These are phyloP conservation scores for Baudoinia panamericana DNA, from an alignment of 495 filamentous ascomycete genomes.

Conservation along the genomic window DNA sequence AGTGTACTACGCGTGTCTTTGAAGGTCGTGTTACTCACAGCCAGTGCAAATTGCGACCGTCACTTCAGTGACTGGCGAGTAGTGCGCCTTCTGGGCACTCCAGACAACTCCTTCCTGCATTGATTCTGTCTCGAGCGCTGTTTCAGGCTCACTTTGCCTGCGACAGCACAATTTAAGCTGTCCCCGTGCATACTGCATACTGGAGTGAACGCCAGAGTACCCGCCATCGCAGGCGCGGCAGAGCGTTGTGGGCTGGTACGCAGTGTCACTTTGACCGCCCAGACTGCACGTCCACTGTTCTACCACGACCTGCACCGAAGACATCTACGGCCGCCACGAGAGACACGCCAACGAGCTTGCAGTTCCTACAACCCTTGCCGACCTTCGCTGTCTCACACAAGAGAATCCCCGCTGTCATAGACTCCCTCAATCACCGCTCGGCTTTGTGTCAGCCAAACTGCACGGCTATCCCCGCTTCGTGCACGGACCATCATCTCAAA, in stretches of 20 bases:
- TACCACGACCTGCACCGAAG: too few species aligned
- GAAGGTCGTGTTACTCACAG: too few species aligned
- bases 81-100: too few species aligned
- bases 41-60: conserved; percentile 14
- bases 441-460: too few species aligned
- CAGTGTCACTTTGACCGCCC: too few species aligned
- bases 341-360: conserved; percentile 1
- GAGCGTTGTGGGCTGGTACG: too few species aligned
- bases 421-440: too few species aligned
- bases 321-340: conserved; percentile 3
- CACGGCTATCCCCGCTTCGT: conserved; percentile 1
- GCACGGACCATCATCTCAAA: conserved; percentile 9
- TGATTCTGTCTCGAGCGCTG: background rate
- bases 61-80: background rate
- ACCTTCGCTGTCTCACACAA: conserved; percentile 1
- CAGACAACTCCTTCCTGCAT: conserved; percentile 2
- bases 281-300: too few species aligned
- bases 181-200: background rate
- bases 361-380: too few species aligned
- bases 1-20: too few species aligned
- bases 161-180: background rate
- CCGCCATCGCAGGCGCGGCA: too few species aligned
- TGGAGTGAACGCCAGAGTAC: background rate
- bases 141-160: background rate
- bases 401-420: too few species aligned